These are phyloP conservation scores for Xanthoconium separans DNA, from an alignment of 1,284 basidiomycete species.

Conservation along the genomic window DNA sequence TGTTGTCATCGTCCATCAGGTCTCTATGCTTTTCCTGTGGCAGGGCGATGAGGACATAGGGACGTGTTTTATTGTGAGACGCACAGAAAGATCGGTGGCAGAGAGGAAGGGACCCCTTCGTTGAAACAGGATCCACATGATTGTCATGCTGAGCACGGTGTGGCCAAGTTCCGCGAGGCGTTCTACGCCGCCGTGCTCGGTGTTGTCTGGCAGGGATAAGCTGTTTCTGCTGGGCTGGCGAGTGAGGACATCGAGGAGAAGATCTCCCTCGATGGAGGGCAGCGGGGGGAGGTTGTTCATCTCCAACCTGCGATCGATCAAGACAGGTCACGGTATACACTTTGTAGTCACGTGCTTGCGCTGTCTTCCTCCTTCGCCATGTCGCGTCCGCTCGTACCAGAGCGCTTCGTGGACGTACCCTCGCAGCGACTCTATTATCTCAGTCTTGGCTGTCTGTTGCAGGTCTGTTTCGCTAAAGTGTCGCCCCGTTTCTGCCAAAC, in stretches of 20 bases:
- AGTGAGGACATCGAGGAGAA: constrained; percentile 52
- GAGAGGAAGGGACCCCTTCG: constrained; percentile 39
- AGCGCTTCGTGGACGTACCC: constrained; percentile 54
- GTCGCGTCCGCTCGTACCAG: constrained; percentile 46
- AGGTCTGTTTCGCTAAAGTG: constrained; percentile 34
- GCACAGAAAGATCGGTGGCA: constrained; percentile 41
- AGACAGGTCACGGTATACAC: neutral
- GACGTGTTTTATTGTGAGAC: constrained; percentile 8
- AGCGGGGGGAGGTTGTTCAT: constrained; percentile 28
- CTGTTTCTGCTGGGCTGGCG: constrained; percentile 34
- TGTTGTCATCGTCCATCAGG: constrained; percentile 30
- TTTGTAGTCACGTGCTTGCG: constrained; percentile 20
- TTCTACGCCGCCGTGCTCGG: constrained; percentile 45
- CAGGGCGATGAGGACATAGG: neutral
- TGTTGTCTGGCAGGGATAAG: constrained; percentile 22
- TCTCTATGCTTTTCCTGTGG: constrained; percentile 32
- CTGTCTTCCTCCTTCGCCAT: constrained; percentile 9
- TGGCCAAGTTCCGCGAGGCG: constrained; percentile 50
- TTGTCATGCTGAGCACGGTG: constrained; percentile 42
- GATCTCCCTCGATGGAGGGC: constrained; percentile 49
- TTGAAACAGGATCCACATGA: constrained; percentile 46
- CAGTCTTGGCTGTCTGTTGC: constrained; percentile 53
- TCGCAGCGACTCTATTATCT: constrained; percentile 59
- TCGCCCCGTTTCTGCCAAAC: neutral
- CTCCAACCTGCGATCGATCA: constrained; percentile 9